These are phyloP conservation scores for Reticulascus tulasneorum DNA, from an alignment of 2,329 filamentous ascomycete genomes.

Conservation along the genomic window DNA sequence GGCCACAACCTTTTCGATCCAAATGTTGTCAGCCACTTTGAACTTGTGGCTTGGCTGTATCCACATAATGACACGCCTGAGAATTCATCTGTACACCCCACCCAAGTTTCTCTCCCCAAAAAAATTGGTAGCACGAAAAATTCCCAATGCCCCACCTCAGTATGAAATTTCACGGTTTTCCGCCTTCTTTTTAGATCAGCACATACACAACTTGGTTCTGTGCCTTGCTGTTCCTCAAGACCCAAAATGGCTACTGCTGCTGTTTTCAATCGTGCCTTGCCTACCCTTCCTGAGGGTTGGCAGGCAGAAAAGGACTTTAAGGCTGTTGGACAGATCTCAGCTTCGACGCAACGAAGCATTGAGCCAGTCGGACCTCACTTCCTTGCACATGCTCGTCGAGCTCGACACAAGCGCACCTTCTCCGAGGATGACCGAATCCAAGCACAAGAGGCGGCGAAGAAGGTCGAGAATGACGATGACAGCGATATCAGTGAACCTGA, in stretches of 20 bases:
- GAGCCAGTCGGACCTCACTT: constrained; percentile 98
- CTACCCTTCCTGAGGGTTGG: constrained; percentile 77
- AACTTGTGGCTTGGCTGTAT: too few species aligned
- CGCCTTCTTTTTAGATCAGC: not conserved
- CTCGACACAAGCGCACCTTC: constrained; percentile 95
- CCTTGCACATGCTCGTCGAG: constrained; percentile 92
- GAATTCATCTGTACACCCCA: not conserved
- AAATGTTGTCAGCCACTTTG: too few species aligned
- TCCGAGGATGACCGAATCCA: constrained; percentile 98
- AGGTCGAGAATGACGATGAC: constrained; percentile 85
- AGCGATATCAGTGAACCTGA: constrained; percentile 92
- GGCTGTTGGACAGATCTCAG: constrained; percentile 69
- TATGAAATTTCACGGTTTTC: too few species aligned
- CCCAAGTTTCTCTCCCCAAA: not conserved
- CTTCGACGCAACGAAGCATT: constrained; percentile 78
- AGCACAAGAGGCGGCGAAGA: constrained; percentile 91
- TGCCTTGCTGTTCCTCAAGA: not conserved
- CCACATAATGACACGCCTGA: too few species aligned
- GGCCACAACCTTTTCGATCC: too few species aligned
- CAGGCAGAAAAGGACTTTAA: constrained; percentile 89
- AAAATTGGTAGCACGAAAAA: too few species aligned
- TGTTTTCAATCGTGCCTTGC: constrained; percentile 63
- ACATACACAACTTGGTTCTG: not conserved
- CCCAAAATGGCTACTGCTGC: constrained; percentile 59
- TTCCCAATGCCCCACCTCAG: too few species aligned